Percentiles rank a stretch among this genome's conserved stretches.
Conservation (phyloP, 306 rosid species). For the Arachis hypogaea region DNA sequence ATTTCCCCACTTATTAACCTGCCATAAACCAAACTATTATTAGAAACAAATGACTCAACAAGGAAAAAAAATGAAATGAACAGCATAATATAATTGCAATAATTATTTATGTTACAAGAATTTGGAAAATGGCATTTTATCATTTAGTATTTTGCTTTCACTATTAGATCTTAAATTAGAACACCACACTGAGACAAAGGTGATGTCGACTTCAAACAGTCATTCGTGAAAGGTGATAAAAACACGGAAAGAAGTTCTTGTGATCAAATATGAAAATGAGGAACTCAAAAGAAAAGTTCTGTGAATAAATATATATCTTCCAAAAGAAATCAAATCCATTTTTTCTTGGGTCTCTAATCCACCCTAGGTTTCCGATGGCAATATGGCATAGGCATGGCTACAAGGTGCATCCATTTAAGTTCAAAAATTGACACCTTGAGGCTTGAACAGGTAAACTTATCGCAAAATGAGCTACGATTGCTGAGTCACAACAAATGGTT, state of each 20-base stretch:
- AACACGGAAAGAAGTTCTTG: slow-evolving; percentile 10
- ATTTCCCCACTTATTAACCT: slow-evolving; percentile 96
- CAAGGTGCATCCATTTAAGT: background rate
- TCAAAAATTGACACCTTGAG: too few relatives aligned
- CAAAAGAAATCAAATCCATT: background rate
- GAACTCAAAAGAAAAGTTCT: slow-evolving; percentile 16
- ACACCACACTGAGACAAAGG: background rate
- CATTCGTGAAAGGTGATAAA: slow-evolving; percentile 15
- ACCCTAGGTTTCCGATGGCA: background rate
- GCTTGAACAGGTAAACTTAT: background rate
- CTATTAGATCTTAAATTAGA: slow-evolving; percentile 1
- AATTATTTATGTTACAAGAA: slow-evolving; percentile 13
- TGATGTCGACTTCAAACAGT: background rate
- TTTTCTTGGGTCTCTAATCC: background rate
- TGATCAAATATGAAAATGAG: background rate
- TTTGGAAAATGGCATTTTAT: background rate
- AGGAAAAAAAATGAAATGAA: slow-evolving; percentile 21
- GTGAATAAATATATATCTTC: slow-evolving; percentile 12
- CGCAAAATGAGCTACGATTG: background rate
- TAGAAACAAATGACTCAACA: slow-evolving; percentile 41
- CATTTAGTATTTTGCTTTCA: slow-evolving; percentile 2
- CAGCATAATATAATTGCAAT: slow-evolving; percentile 8
- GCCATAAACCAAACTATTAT: slow-evolving; percentile 47
- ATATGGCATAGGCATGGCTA: background rate
- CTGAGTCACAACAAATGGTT: background rate